Evolutionary conservation across 331 rosid genomes (phyloP), one percentile per base, ranked within the genome.

Genomic region (Pyracantha coccinea): DNA sequence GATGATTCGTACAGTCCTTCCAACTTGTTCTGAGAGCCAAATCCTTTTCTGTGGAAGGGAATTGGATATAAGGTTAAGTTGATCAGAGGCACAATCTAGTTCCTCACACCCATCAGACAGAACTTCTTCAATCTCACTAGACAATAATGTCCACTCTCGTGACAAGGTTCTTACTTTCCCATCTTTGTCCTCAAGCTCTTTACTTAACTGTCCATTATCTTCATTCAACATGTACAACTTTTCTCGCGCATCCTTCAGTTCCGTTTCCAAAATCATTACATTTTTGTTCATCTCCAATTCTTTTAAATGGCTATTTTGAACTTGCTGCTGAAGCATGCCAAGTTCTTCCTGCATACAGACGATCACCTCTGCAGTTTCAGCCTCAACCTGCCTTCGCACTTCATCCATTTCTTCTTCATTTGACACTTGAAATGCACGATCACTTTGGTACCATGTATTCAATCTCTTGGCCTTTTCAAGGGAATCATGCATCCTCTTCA

Each of bases 341-440:
- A 94, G 96, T 85, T 94, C 99, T 85, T 94, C 99, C 85, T 94
- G 97, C 93, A 94, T 78, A 75, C 93, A 89, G 66, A 92, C 97
- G 58, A 94, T 94, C 71, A 86, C 99, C 92, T 92, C 97, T n/a
- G 85, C 96, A 60, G 99, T 94, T 88, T 94, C 99, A 71, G 90
- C 96, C 74, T 94, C 99, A 33, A 81, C 97, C 77, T 94, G 99
- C 78, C 80, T 82, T 72, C 90, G 71, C 35, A 90, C 88, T 87
- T 87, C 91, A 77, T 89, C 97, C 91, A 82, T 89, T 86, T 92
- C 97, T 88, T 90, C 89, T 76, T 90, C 99, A 80, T 85, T 90
- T 16, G 96, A 92, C 66, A 82, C 82, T 75, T 92, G 97, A 80
- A 76, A 78, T 55, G 92, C 97, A 69, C 81, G 90, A 78, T 94